Conservation (phyloP, 495 filamentous ascomycete species). For the Thermothielavioides terrestris region DNA sequence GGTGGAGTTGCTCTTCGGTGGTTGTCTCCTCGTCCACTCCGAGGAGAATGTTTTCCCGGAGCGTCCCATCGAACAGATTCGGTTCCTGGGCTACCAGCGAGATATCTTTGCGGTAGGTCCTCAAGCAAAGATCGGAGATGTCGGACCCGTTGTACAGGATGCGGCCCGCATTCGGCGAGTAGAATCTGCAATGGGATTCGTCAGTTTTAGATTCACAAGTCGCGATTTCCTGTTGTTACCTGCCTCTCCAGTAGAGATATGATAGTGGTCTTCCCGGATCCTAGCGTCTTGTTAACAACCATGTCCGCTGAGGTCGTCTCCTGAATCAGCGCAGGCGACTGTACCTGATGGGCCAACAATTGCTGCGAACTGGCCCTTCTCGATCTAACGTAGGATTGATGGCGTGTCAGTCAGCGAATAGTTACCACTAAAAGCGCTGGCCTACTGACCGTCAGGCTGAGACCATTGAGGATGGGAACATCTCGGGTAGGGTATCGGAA, state of each 20-base stretch:
- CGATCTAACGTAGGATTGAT: slow-evolving; percentile 33
- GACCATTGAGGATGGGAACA: slow-evolving; percentile 39
- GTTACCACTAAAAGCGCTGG: background rate
- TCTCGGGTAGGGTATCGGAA: slow-evolving; percentile 53
- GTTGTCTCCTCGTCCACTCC: slow-evolving; percentile 35
- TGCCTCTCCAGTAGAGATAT: slow-evolving; percentile 54
- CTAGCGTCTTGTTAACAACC: slow-evolving; percentile 35
- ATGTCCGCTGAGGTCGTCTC: background rate
- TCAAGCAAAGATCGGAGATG: slow-evolving; percentile 34
- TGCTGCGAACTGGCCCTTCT: slow-evolving; percentile 58
- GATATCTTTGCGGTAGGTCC: slow-evolving; percentile 47
- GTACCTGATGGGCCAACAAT: slow-evolving; percentile 51
- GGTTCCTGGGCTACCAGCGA: slow-evolving; percentile 54
- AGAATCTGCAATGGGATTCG: slow-evolving; percentile 37
- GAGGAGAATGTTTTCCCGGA: slow-evolving; percentile 53
- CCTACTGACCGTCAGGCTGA: slow-evolving; percentile 39
- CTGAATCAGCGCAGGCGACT: background rate
- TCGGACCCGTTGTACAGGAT: slow-evolving; percentile 44
- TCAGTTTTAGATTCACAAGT: background rate
- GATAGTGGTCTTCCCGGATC: slow-evolving; percentile 67
- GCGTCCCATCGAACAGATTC: slow-evolving; percentile 51
- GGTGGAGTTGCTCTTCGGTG: slow-evolving; percentile 35
- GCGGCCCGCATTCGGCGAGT: slow-evolving; percentile 39
- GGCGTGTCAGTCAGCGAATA: background rate
- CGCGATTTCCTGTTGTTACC: background rate